Evolutionary conservation across 2,329 filamentous ascomycete species (phyloP), one percentile per base, ranked within the genome.

Genomic region (Sarocladium kiliense): DNA sequence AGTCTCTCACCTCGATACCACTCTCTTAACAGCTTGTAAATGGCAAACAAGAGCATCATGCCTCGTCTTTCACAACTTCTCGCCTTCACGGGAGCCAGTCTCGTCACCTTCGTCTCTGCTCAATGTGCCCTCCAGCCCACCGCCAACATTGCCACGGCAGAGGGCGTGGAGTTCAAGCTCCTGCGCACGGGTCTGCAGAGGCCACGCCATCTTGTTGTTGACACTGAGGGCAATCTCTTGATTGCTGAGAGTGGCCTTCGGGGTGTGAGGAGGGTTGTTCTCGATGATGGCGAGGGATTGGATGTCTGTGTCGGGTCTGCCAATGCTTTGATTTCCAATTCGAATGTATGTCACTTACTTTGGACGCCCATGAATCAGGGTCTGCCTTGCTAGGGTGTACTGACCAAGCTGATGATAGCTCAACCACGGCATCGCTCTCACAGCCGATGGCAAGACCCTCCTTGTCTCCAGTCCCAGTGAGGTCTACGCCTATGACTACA

Each of bases 401-500:
- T 44, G 23, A 44, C 39, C 21, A 3, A 19, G 23, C 7, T 21
- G 19, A 16, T 19, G 1, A 2, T 57, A 77, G 73, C 66, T 80
- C 10, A 80, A 77, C 60, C 78, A 81, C 60, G 77, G 77, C 41
- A 70, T 80, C 54, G 72, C 75, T 0, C 63, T 81, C 9, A 75
- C 73, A 0, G 59, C 62, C 9, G 74, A 80, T 63, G 74, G 75
- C 41, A 72, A 65, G 42, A 77, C 70, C 2, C 64, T 81, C 42
- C 78, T 77, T 58, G 76, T 74, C 3, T 87, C 84, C 1, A 79
- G 76, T 3, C 56, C 59, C 2, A 66, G 75, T 16, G 74, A 78
- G 49, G 81, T 84, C 21, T 84, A 75, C 61, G 72, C 79, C 1
- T 89, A 83, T 78, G 65, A 71, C 26, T 89, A 89, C 62, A 74